These are phyloP conservation scores for Collybiopsis confluens DNA, from an alignment of 768 basidiomycete genomes.

Conservation along the genomic window DNA sequence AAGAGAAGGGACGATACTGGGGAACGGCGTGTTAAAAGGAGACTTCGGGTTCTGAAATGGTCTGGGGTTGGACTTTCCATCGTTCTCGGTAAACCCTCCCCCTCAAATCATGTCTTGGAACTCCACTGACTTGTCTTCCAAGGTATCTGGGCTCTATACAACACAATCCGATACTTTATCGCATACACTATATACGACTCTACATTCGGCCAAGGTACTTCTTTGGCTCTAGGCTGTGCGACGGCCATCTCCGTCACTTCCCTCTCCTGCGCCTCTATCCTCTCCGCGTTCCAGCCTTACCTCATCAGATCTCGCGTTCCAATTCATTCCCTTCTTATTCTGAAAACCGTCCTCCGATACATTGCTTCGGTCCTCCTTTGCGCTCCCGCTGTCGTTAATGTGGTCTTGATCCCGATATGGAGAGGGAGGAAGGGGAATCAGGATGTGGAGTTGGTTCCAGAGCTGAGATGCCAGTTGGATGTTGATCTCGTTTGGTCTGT, in stretches of 20 bases:
- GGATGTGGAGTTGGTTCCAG: conserved; percentile 30
- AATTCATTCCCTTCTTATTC: conserved; percentile 25
- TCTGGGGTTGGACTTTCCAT: conserved; percentile 27
- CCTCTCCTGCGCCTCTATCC: conserved; percentile 29
- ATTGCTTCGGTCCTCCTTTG: conserved; percentile 45
- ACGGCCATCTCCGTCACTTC: conserved; percentile 38
- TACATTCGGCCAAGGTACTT: conserved; percentile 33
- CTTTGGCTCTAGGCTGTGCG: conserved; percentile 47
- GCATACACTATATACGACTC: conserved; percentile 45
- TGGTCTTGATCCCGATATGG: conserved; percentile 54
- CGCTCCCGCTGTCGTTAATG: conserved; percentile 49
- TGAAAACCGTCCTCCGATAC: conserved; percentile 31
- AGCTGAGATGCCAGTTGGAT: conserved; percentile 54
- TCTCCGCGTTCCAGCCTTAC: conserved; percentile 36
- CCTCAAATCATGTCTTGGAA: not conserved
- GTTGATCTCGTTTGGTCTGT: conserved; percentile 66
- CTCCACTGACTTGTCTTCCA: not conserved
- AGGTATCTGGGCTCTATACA: conserved; percentile 63
- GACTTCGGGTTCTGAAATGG: conserved; percentile 25
- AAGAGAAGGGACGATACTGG: conserved; percentile 25
- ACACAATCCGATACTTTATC: conserved; percentile 60
- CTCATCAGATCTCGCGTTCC: conserved; percentile 28
- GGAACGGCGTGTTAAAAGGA: conserved; percentile 20
- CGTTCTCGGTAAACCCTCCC: conserved; percentile 36
- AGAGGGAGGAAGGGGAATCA: no score